Conservation (phyloP, 805 yeast species). For the Vanderwaltozyma tropicalis region DNA sequence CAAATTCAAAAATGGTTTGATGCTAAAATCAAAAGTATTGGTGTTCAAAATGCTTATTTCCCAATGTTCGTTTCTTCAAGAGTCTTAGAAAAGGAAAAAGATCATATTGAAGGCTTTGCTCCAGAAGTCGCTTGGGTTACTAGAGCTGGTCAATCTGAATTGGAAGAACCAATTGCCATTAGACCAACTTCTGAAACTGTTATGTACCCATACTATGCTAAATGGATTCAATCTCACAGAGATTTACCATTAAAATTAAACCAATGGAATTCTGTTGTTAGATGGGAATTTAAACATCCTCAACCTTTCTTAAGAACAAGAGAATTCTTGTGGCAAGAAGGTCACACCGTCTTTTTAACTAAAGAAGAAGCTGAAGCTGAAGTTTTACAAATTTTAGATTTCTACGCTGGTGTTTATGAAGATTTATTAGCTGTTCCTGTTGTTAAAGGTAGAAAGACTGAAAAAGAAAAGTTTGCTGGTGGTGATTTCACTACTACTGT, state of each 20-base stretch:
- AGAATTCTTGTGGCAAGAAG: slow-evolving; percentile 99
- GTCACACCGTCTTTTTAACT: slow-evolving; percentile 95
- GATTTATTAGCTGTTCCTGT: slow-evolving; percentile 96
- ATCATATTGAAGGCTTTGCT: slow-evolving; percentile 97
- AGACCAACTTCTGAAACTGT: slow-evolving; percentile 99
- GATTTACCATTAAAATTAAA: slow-evolving; percentile 92
- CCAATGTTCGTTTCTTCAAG: slow-evolving; percentile 95
- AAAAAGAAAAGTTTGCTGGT: slow-evolving; percentile 97
- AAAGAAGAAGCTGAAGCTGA: slow-evolving; percentile 71
- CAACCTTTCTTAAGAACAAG: slow-evolving; percentile 98
- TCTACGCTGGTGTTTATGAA: slow-evolving; percentile 75
- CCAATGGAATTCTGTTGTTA: slow-evolving; percentile 99
- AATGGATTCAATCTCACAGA: slow-evolving; percentile 97
- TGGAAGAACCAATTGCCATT: slow-evolving; percentile 97
- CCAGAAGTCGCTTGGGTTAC: slow-evolving; percentile 99
- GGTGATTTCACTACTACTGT: slow-evolving; percentile 90
- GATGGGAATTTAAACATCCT: slow-evolving; percentile 99
- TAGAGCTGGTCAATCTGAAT: slow-evolving; percentile 83
- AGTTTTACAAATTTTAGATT: slow-evolving; percentile 76
- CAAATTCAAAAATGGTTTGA: slow-evolving; percentile 82
- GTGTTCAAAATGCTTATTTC: slow-evolving; percentile 92
- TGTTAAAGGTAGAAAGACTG: slow-evolving; percentile 88
- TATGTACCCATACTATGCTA: slow-evolving; percentile 98
- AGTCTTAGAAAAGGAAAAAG: slow-evolving; percentile 95
- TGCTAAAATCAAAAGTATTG: slow-evolving; percentile 66